These are phyloP conservation scores for Syzygium grande DNA, from an alignment of 345 rosid genomes.

Conservation along the genomic window DNA sequence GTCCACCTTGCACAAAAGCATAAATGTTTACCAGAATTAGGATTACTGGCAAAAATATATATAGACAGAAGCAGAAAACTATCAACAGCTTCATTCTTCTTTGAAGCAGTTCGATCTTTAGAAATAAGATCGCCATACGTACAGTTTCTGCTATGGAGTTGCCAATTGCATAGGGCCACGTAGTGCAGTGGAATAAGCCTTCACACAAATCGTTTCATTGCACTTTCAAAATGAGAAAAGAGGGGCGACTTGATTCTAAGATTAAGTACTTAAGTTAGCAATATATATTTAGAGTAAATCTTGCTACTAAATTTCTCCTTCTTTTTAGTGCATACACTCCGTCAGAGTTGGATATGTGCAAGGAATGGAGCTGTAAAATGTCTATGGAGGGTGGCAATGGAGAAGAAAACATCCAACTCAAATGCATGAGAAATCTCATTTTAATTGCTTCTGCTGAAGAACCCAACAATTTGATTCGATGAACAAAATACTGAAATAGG, in stretches of 20 bases:
- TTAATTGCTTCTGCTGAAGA: not conserved
- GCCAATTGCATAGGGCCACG: not conserved
- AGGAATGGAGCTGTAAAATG: not conserved
- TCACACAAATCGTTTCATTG: not conserved
- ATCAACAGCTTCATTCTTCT: not conserved
- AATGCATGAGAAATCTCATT: not conserved
- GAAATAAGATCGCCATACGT: not conserved
- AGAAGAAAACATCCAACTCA: not conserved
- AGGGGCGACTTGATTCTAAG: not conserved
- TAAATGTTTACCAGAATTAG: not conserved
- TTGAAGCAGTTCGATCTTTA: not conserved
- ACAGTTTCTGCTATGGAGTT: not conserved
- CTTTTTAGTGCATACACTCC: not conserved
- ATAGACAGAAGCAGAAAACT: not conserved
- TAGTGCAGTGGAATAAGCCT: not conserved
- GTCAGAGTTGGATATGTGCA: not conserved
- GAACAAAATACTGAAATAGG: not conserved
- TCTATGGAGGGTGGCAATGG: not conserved
- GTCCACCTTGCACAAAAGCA: constrained; percentile 29
- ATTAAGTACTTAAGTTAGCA: not conserved
- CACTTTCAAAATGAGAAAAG: not conserved
- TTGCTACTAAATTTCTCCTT: not conserved
- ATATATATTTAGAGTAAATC: not conserved
- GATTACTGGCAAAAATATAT: not conserved
- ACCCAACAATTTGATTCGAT: not conserved